These are phyloP conservation scores for Rosa hybrid DNA, from an alignment of 331 rosid genomes.

Conservation along the genomic window DNA sequence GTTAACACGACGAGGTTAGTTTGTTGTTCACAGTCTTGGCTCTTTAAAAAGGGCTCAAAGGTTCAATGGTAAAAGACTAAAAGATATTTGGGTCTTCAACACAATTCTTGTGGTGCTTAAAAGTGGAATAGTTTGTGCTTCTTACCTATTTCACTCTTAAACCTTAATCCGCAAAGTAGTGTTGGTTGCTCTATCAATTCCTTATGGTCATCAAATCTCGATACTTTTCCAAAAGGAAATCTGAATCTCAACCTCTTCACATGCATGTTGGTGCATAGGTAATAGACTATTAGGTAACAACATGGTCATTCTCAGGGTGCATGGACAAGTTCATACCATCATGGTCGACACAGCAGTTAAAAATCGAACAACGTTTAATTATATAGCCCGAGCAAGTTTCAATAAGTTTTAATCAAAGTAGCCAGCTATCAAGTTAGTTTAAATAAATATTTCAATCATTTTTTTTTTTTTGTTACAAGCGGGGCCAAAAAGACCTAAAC, in stretches of 20 bases:
- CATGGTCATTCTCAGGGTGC: not conserved
- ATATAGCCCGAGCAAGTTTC: too few relatives aligned
- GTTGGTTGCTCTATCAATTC: slow-evolving; percentile 8
- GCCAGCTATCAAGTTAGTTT: too few relatives aligned
- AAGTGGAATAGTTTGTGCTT: slow-evolving; percentile 38
- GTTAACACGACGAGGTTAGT: slow-evolving; percentile 23
- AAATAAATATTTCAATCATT: too few relatives aligned
- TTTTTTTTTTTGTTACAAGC: too few relatives aligned
- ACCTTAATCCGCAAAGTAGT: slow-evolving; percentile 20
- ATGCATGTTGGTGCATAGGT: not conserved
- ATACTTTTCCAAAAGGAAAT: not conserved
- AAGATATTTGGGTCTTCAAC: slow-evolving; percentile 28
- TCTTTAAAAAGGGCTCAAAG: slow-evolving; percentile 8
- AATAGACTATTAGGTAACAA: not conserved
- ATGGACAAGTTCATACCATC: slow-evolving; percentile 1
- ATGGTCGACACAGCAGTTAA: too few relatives aligned
- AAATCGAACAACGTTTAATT: too few relatives aligned
- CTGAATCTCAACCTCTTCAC: not conserved
- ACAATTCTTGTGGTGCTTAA: slow-evolving; percentile 50
- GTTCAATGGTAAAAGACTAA: not conserved
- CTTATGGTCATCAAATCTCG: not conserved
- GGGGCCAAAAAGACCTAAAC: too few relatives aligned
- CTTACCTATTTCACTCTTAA: slow-evolving; percentile 42
- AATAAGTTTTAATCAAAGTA: too few relatives aligned
- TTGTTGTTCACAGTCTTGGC: slow-evolving; percentile 43